These are phyloP conservation scores for Pistacia atlantica DNA, from an alignment of 345 rosid genomes.

Conservation along the genomic window DNA sequence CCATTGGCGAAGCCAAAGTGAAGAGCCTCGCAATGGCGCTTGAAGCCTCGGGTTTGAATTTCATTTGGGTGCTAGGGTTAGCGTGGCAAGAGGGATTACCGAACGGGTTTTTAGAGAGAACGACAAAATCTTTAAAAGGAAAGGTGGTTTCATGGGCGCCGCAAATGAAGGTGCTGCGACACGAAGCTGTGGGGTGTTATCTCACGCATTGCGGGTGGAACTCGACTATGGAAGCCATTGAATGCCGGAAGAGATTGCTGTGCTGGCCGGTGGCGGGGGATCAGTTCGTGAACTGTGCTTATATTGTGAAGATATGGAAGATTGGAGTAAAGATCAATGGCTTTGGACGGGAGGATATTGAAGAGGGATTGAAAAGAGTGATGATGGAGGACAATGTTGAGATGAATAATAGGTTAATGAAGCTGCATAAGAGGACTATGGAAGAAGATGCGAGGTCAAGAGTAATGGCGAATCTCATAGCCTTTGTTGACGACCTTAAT, in stretches of 20 bases:
- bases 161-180: slow-evolving; percentile 54
- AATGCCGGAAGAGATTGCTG: slow-evolving; percentile 43
- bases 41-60: slow-evolving; percentile 48
- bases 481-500: slow-evolving; percentile 32
- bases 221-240: slow-evolving; percentile 70
- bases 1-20: slow-evolving; percentile 63
- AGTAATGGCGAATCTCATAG: slow-evolving; percentile 26
- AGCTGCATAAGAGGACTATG: slow-evolving; percentile 39
- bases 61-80: slow-evolving; percentile 61
- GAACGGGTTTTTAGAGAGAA: slow-evolving; percentile 41
- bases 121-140: slow-evolving; percentile 36
- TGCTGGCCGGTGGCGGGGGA: slow-evolving; percentile 86
- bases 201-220: slow-evolving; percentile 95
- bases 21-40: slow-evolving; percentile 50
- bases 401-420: slow-evolving; percentile 43
- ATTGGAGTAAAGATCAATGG: slow-evolving; percentile 58
- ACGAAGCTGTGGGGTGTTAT: slow-evolving; percentile 53
- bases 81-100: slow-evolving; percentile 68
- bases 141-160: slow-evolving; percentile 77
- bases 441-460: slow-evolving; percentile 37
- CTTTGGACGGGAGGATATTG: slow-evolving; percentile 45
- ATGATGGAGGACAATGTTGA: slow-evolving; percentile 38
- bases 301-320: slow-evolving; percentile 58
- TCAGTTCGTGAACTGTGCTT: slow-evolving; percentile 71
- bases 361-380: slow-evolving; percentile 46